A percentile compares a stretch with the other conserved stretches of the same genome.
phyloP scores from a whole-genome alignment of 495 filamentous ascomycete genomes.

The Trichocladium antarcticum region DNA sequence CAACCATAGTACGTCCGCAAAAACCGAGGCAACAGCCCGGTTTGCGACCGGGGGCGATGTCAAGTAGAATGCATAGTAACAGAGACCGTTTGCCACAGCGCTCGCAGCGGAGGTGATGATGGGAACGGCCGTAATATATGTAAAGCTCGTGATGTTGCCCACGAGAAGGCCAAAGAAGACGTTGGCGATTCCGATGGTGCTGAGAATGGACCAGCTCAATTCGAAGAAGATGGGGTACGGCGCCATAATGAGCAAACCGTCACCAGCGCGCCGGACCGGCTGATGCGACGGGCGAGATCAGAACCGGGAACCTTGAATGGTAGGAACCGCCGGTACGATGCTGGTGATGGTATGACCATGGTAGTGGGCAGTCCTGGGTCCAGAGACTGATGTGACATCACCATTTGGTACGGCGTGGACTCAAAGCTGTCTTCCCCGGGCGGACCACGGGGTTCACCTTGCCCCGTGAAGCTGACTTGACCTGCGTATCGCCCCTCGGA shows the following conservation, averaged over 20 bases:
- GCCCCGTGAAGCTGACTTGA: no score
- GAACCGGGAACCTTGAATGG: no score
- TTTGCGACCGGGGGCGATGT: conserved; percentile 8
- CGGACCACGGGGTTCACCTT: no score
- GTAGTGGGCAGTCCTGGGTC: no score
- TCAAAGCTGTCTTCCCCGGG: no score
- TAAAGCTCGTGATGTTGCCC: conserved; percentile 20
- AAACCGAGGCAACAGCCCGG: conserved; percentile 18
- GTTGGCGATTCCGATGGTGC: conserved; percentile 25
- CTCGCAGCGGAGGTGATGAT: conserved; percentile 22
- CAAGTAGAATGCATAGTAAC: conserved; percentile 30
- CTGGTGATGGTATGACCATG: no score
- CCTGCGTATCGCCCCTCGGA: no score
- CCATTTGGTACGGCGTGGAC: no score
- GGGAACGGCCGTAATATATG: conserved; percentile 23
- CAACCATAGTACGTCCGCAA: conserved; percentile 29
- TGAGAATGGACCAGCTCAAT: conserved; percentile 30
- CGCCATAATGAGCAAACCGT: background rate
- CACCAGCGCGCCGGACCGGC: no score
- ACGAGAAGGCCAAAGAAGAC: conserved; percentile 23
- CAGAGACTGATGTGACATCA: no score
- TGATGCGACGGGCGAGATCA: no score
- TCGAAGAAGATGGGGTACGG: conserved; percentile 21
- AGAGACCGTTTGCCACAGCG: conserved; percentile 28
- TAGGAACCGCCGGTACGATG: no score